A percentile compares a stretch with the other conserved stretches of the same genome.
Conservation (phyloP, 129 eudicot genomes). For the Silybum marianum region DNA sequence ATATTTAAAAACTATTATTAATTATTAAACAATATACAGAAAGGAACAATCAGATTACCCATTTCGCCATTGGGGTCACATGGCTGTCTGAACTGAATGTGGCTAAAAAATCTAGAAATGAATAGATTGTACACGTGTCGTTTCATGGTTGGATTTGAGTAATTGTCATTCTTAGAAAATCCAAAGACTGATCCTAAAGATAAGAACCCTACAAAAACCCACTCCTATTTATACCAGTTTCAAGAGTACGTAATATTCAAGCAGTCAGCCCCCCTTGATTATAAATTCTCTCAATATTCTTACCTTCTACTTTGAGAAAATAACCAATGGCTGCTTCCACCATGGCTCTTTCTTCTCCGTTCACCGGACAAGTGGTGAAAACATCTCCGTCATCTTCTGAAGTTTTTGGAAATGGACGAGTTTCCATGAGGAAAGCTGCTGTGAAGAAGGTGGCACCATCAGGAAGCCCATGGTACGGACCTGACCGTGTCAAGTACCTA, state of each 20-base stretch:
- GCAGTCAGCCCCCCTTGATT: too few relatives aligned
- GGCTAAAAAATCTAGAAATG: too few relatives aligned
- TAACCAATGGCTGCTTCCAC: conserved; percentile 26
- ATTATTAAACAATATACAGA: too few relatives aligned
- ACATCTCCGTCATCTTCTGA: neutral
- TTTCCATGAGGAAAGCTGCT: conserved; percentile 18
- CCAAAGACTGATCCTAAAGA: too few relatives aligned
- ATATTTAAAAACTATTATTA: too few relatives aligned
- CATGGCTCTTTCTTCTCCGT: conserved; percentile 24
- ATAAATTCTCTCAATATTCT: conserved; percentile 12
- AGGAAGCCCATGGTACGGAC: conserved; percentile 24
- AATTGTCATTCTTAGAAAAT: too few relatives aligned
- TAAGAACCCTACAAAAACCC: too few relatives aligned
- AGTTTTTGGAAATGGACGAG: neutral
- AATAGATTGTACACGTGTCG: too few relatives aligned
- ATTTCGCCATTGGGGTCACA: conserved; percentile 46
- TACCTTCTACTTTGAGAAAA: neutral
- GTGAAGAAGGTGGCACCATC: conserved; percentile 5
- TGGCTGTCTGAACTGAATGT: too few relatives aligned
- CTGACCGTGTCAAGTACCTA: conserved; percentile 28
- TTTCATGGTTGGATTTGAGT: too few relatives aligned
- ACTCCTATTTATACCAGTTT: too few relatives aligned
- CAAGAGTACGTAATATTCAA: too few relatives aligned
- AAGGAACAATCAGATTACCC: neutral
- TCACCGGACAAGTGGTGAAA: conserved; percentile 13